Evolutionary conservation across 2,329 filamentous ascomycete species (phyloP).

Genomic region (Cercospora berteroae): DNA sequence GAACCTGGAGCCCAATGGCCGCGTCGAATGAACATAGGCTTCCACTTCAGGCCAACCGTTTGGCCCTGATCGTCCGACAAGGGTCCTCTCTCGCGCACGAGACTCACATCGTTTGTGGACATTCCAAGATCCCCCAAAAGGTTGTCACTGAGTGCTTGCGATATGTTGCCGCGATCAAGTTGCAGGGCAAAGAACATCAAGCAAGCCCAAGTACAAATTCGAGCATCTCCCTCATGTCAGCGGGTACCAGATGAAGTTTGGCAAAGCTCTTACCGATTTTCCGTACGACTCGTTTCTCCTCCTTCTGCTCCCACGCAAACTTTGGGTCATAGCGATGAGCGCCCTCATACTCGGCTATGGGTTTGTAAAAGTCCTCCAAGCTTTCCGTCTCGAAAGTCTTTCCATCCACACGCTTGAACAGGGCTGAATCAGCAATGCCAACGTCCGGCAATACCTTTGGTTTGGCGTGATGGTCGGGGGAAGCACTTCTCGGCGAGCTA

Average conservation of each 20-base stretch:
- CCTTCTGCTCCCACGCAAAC: constrained; percentile 56
- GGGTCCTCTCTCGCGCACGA: neutral
- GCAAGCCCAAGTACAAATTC: constrained; percentile 54
- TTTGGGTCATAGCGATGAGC: constrained; percentile 57
- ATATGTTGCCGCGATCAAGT: constrained; percentile 58
- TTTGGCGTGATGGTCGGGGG: constrained; percentile 2
- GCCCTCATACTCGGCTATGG: constrained; percentile 58
- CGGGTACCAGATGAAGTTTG: neutral
- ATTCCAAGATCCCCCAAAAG: constrained; percentile 55
- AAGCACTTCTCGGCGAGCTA: neutral
- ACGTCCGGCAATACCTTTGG: constrained; percentile 23
- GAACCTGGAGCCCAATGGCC: neutral
- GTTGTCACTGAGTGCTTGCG: constrained; percentile 63
- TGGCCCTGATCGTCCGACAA: neutral
- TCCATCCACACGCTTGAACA: constrained; percentile 27
- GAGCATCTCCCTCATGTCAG: constrained; percentile 40
- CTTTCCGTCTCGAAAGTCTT: constrained; percentile 40
- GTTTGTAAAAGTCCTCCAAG: constrained; percentile 46
- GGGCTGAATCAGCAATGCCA: constrained; percentile 18
- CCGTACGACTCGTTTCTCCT: constrained; percentile 56
- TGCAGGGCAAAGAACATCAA: constrained; percentile 57
- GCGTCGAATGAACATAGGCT: neutral
- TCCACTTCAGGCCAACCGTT: neutral
- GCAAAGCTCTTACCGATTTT: constrained; percentile 39
- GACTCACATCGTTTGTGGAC: constrained; percentile 48